phyloP scores from a whole-genome alignment of 257 asterid species.

The Jacaranda mimosifolia region DNA sequence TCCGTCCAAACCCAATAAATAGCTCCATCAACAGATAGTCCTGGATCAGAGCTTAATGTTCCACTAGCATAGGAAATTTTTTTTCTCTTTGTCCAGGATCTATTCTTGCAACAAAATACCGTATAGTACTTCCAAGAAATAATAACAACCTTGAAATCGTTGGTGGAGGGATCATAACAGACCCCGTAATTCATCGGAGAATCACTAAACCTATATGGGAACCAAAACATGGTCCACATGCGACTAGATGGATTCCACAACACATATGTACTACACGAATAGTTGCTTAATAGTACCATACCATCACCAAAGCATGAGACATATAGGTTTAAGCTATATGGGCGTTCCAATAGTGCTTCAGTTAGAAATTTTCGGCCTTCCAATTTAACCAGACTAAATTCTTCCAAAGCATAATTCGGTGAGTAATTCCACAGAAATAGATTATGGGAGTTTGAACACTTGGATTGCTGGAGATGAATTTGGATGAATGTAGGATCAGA shows the following conservation, averaged over 20 bases:
- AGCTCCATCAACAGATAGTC: not conserved
- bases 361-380: not conserved
- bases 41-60: not conserved
- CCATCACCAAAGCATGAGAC: not conserved
- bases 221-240: not conserved
- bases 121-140: not conserved
- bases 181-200: not conserved
- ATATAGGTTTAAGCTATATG: not conserved
- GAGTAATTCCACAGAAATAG: not conserved
- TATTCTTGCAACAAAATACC: not conserved
- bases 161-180: not conserved
- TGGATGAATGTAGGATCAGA: not conserved
- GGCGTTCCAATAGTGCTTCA: not conserved
- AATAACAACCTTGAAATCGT: slow-evolving; percentile 3
- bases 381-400: not conserved
- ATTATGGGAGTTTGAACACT: not conserved
- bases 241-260: slow-evolving; percentile 18
- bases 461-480: not conserved
- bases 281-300: not conserved
- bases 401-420: too few species aligned
- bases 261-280: not conserved
- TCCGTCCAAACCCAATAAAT: not conserved
- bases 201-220: not conserved
- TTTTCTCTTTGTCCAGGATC: not conserved
- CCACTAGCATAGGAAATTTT: too few species aligned